A percentile compares a stretch with the other conserved stretches of the same genome.
Conservation (phyloP, 2,329 filamentous ascomycete species). For the Pseudocercospora pini-densiflorae region DNA sequence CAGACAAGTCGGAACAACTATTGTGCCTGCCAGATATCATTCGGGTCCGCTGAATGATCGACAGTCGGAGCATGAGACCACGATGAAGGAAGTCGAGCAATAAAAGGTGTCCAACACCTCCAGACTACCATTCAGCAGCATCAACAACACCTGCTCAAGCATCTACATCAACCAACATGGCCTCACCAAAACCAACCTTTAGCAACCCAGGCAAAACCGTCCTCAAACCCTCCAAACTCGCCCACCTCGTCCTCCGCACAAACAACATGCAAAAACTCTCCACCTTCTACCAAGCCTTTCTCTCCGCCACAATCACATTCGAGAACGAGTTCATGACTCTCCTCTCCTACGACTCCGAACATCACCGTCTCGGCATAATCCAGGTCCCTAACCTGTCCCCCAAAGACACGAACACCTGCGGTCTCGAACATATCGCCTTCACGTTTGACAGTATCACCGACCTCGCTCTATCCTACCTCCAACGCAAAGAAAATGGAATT, state of each 20-base stretch:
- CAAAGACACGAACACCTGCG: conserved; percentile 22
- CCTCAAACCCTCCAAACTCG: conserved; percentile 26
- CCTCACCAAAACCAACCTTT: too few relatives aligned
- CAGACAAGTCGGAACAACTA: too few relatives aligned
- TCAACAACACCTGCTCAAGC: too few relatives aligned
- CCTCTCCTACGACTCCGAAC: conserved; percentile 34
- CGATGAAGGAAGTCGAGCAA: too few relatives aligned
- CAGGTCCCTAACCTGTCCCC: conserved; percentile 13
- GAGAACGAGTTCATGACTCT: conserved; percentile 27
- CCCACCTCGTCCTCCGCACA: conserved; percentile 34
- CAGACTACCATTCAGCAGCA: too few relatives aligned
- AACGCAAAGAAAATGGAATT: conserved; percentile 28
- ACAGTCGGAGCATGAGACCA: too few relatives aligned
- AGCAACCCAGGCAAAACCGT: conserved; percentile 23
- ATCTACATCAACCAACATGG: not conserved
- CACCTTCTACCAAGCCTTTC: conserved; percentile 33
- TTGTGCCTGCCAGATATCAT: too few relatives aligned
- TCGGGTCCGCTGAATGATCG: too few relatives aligned
- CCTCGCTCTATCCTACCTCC: conserved; percentile 26
- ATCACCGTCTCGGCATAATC: conserved; percentile 34
- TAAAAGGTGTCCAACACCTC: too few relatives aligned
- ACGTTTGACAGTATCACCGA: conserved; percentile 24
- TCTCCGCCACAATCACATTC: conserved; percentile 25
- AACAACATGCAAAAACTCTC: conserved; percentile 28
- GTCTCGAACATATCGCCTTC: conserved; percentile 36